Conservation (phyloP, 176 grass and related monocot species). For the Areca catechu region DNA sequence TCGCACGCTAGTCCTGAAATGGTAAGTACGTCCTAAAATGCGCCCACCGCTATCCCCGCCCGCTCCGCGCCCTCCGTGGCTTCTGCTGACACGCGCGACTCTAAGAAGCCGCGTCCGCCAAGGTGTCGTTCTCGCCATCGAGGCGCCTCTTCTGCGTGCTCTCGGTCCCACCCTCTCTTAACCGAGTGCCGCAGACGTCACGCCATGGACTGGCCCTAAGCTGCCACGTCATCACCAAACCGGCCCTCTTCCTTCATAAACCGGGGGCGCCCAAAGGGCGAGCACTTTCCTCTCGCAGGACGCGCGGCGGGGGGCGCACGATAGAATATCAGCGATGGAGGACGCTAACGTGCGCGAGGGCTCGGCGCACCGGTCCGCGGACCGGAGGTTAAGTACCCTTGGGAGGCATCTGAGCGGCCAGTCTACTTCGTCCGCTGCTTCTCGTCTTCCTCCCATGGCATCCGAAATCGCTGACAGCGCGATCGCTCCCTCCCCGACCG, state of each 20-base stretch:
- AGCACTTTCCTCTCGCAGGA: background rate
- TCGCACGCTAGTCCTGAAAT: too few relatives aligned
- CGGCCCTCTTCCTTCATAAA: background rate
- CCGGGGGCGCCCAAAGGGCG: background rate
- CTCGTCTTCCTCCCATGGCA: constrained; percentile 12
- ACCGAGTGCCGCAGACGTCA: too few relatives aligned
- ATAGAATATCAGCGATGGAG: constrained; percentile 24
- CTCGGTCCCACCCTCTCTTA: too few relatives aligned
- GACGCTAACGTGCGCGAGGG: constrained; percentile 26
- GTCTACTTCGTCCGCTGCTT: constrained; percentile 14
- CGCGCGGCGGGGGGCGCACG: constrained; percentile 11
- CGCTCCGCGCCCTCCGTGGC: too few relatives aligned
- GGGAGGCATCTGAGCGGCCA: constrained; percentile 43
- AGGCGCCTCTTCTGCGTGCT: too few relatives aligned
- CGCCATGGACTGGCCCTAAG: too few relatives aligned
- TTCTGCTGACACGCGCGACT: too few relatives aligned
- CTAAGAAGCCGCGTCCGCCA: too few relatives aligned
- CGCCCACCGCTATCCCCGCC: too few relatives aligned
- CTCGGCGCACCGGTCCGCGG: constrained; percentile 17
- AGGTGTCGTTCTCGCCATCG: too few relatives aligned
- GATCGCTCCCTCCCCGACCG: constrained; percentile 32
- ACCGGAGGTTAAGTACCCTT: constrained; percentile 77
- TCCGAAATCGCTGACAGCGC: background rate
- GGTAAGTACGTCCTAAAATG: too few relatives aligned
- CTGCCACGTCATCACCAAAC: too few relatives aligned